Base-by-base conservation (phyloP, 352 stramenopile species). In the Sclerospora graminicola region DNA sequence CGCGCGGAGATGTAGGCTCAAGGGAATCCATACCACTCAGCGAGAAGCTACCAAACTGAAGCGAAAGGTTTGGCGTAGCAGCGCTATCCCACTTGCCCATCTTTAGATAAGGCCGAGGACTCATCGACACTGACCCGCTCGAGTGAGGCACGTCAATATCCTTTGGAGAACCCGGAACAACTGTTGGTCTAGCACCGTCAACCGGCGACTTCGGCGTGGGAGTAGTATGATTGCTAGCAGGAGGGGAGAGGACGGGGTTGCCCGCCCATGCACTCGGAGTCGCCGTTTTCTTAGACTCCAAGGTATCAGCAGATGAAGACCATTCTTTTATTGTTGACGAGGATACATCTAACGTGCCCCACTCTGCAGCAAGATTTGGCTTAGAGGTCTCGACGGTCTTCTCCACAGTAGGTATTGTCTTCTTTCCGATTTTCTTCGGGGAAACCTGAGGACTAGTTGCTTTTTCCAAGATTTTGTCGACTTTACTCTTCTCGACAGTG, bases 21-120 rank as follows among this genome's bases (percentile, higher is more conserved):
- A 52, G 30, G 31, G 66, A 45, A 4, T 87, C 77, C 20, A 77
- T 66, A 4, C 72, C 77, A 41, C 74, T 86, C 18, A 92, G 53
- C 15, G 81, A 92, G 18, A 92, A 92, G 61, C 81, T 92, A 9
- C 81, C 81, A 61, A 92, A 92, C 57, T 92, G 81, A 24, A 92
- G 68, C 34, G 77, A 86, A 16, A 92, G 48, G 52, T 89, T 87
- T 2, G 75, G 57, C 13, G 72, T 55, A 8, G 66, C 73, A 7
- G 63, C 69, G 31, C 51, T 83, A 28, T 89, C 81, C 81, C 81
- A 92, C 40, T 82, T 83, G 42, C 81, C 81, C 57, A 92, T 79
- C 49, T 86, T 88, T 2, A 92, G 63, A 51, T 89, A 89, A 45
- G 74, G 71, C 31, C 84, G 84, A 35, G 78, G 78, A 38, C 74